Conservation (phyloP, 345 rosid genomes). For the Eucalyptus victrix region DNA sequence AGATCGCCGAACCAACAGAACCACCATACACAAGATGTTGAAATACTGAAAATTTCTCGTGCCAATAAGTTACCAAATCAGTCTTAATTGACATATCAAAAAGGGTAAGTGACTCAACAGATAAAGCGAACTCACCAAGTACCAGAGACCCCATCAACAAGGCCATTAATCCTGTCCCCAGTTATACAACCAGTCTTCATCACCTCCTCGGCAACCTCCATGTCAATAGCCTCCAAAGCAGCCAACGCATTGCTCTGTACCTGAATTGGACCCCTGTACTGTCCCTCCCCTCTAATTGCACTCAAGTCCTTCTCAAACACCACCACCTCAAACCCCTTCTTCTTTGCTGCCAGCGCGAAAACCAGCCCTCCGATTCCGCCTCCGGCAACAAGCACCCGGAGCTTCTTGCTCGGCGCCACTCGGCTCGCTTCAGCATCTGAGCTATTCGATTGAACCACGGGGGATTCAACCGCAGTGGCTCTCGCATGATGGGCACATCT, state of each 20-base stretch:
- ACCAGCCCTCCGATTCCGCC: constrained; percentile 93
- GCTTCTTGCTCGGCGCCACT: constrained; percentile 19
- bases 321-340: constrained; percentile 72
- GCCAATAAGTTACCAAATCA: neutral
- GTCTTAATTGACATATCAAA: neutral
- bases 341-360: constrained; percentile 82
- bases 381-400: constrained; percentile 72
- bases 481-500: constrained; percentile 15
- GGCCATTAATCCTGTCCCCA: constrained; percentile 89
- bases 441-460: neutral
- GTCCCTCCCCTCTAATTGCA: constrained; percentile 94
- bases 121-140: constrained; percentile 43
- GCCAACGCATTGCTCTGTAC: constrained; percentile 94
- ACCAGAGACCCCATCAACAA: constrained; percentile 92
- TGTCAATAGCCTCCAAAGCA: constrained; percentile 90
- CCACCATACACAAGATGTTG: neutral
- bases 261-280: constrained; percentile 95
- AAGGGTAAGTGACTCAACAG: neutral
- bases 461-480: constrained; percentile 26
- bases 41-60: neutral
- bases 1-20: neutral
- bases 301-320: constrained; percentile 90
- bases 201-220: constrained; percentile 76
- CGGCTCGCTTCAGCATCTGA: neutral
- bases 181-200: constrained; percentile 84